Conservation (phyloP, 2,329 filamentous ascomycete genomes). For the Colletotrichum somersetense region DNA sequence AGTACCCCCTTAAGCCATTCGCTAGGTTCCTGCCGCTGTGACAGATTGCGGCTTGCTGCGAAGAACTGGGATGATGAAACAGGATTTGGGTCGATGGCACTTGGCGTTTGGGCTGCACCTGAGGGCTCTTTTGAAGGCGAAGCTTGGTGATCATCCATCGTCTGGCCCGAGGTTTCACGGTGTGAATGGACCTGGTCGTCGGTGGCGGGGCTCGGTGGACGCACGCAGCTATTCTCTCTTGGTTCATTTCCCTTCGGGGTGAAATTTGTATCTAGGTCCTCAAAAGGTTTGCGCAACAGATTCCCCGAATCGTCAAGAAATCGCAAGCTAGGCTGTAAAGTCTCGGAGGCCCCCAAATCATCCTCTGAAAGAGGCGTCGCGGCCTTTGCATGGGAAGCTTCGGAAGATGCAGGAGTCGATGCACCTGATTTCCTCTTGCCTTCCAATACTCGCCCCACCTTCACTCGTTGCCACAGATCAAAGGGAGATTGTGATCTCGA, state of each 20-base stretch:
- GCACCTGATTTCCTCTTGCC: not conserved
- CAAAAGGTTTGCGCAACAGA: slow-evolving; percentile 60
- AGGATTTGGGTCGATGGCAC: not conserved
- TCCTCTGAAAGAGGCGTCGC: not conserved
- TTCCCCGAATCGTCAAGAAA: slow-evolving; percentile 57
- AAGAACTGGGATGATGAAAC: slow-evolving; percentile 26
- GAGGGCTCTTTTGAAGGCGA: too few relatives aligned
- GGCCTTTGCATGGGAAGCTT: too few relatives aligned
- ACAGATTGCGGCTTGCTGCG: not conserved
- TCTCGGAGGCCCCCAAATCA: slow-evolving; percentile 18
- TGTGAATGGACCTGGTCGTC: not conserved
- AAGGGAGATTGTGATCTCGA: slow-evolving; percentile 49
- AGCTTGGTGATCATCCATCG: not conserved
- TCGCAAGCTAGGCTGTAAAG: slow-evolving; percentile 38
- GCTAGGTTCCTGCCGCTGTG: slow-evolving; percentile 47
- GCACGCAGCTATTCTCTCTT: not conserved
- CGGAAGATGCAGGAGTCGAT: slow-evolving; percentile 3
- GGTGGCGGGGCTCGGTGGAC: not conserved
- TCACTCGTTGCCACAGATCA: slow-evolving; percentile 55
- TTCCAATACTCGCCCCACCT: slow-evolving; percentile 45
- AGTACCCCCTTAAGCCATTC: slow-evolving; percentile 73
- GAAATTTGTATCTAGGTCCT: slow-evolving; percentile 46
- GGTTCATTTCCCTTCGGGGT: not conserved
- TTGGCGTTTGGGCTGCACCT: not conserved
- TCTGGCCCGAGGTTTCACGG: not conserved